A percentile compares a stretch with the other conserved stretches of the same genome.
Evolutionary conservation across 352 stramenopile genomes (phyloP).

Genomic region (Phytopythium litorale): DNA sequence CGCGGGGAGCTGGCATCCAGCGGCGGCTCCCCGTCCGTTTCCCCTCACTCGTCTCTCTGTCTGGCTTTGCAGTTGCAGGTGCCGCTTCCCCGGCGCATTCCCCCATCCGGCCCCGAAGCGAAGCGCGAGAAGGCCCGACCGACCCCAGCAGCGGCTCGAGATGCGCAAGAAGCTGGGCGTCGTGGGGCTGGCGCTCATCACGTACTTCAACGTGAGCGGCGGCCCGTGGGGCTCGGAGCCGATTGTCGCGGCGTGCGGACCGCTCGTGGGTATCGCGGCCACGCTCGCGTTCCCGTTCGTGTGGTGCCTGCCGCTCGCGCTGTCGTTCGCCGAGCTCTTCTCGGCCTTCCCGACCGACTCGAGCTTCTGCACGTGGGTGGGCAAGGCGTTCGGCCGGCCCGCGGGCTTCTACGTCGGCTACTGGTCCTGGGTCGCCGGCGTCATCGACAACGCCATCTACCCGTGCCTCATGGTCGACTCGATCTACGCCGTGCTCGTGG

Average conservation of each 20-base stretch:
- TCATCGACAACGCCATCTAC: slow-evolving; percentile 87
- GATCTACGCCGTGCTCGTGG: slow-evolving; percentile 18
- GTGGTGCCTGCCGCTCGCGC: slow-evolving; percentile 64
- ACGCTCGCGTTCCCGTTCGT: slow-evolving; percentile 68
- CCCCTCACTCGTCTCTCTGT: not conserved
- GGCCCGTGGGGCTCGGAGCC: slow-evolving; percentile 68
- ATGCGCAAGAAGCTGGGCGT: slow-evolving; percentile 43
- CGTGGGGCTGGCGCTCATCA: slow-evolving; percentile 68
- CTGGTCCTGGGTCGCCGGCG: slow-evolving; percentile 76
- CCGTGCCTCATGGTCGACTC: slow-evolving; percentile 81
- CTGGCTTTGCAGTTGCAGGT: not conserved
- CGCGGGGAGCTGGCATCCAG: not conserved
- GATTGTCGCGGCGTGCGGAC: slow-evolving; percentile 53
- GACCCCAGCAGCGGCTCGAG: not conserved
- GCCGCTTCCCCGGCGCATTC: not conserved
- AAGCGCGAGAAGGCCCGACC: not conserved
- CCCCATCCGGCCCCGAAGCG: not conserved
- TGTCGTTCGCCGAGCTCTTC: slow-evolving; percentile 77
- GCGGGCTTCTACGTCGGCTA: slow-evolving; percentile 86
- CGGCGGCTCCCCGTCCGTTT: not conserved
- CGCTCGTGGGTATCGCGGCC: slow-evolving; percentile 59
- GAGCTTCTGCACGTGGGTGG: slow-evolving; percentile 82
- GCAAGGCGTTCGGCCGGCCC: slow-evolving; percentile 68
- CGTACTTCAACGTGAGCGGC: slow-evolving; percentile 76
- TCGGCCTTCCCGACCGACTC: slow-evolving; percentile 75